These are phyloP conservation scores for Cornus florida DNA, from an alignment of 148 eudicot genomes.

Conservation along the genomic window DNA sequence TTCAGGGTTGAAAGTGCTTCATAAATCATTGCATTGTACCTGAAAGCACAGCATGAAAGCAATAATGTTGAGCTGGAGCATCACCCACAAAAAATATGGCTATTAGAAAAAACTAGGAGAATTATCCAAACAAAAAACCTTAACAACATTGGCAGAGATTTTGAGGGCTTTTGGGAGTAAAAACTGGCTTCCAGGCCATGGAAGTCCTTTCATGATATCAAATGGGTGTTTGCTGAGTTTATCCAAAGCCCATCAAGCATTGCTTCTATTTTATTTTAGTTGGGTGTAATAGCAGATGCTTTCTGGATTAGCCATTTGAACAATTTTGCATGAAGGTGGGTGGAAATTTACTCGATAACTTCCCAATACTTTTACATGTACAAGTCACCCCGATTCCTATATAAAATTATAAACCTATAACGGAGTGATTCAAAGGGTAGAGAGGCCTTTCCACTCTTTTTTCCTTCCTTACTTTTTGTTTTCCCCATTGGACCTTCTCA, in stretches of 20 bases:
- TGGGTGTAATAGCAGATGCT: neutral
- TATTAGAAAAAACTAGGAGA: neutral
- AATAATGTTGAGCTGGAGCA: conserved; percentile 6
- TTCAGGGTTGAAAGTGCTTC: conserved; percentile 65
- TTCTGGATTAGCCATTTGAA: neutral
- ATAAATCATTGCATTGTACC: conserved; percentile 67
- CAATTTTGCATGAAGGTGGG: neutral
- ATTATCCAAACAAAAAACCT: neutral
- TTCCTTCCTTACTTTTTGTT: neutral
- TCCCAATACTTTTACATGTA: neutral
- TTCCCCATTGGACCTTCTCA: neutral
- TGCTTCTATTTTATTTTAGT: no score
- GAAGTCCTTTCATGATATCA: neutral
- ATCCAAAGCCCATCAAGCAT: neutral
- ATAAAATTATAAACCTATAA: no score
- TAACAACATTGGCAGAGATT: neutral
- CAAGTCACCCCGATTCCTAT: neutral
- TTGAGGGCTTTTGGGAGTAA: neutral
- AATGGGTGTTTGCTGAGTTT: neutral
- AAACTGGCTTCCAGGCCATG: neutral
- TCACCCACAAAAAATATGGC: neutral
- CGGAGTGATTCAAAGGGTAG: neutral
- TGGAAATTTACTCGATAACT: neutral
- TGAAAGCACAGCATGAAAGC: conserved; percentile 19
- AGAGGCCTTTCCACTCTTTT: neutral